These are phyloP conservation scores for Nepenthes mirabilis DNA, from an alignment of 148 eudicot genomes.

Conservation along the genomic window DNA sequence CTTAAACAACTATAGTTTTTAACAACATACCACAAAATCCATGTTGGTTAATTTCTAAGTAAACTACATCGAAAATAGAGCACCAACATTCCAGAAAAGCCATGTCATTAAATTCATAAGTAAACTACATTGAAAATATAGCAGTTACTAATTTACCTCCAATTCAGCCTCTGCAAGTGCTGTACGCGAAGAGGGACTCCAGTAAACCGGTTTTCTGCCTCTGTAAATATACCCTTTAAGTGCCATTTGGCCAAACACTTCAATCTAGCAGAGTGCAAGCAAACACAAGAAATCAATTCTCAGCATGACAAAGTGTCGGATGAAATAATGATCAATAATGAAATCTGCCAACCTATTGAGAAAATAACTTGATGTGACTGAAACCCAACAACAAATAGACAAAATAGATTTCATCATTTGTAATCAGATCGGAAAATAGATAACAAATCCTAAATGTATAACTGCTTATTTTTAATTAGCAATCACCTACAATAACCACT, in stretches of 20 bases:
- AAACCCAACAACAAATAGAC: neutral
- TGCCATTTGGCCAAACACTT: conserved; percentile 93
- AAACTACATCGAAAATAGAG: too few relatives aligned
- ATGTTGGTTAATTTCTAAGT: too few relatives aligned
- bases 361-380: conserved; percentile 2
- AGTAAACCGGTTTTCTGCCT: conserved; percentile 97
- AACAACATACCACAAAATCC: too few relatives aligned
- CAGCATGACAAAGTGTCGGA: neutral
- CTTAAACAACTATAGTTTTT: too few relatives aligned
- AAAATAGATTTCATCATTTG: too few relatives aligned
- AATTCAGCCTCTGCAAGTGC: conserved; percentile 98
- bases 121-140: neutral
- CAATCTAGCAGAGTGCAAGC: conserved; percentile 36
- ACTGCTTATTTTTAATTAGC: too few relatives aligned
- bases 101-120: neutral
- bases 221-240: conserved; percentile 82
- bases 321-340: neutral
- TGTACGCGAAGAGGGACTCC: conserved; percentile 98
- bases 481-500: too few relatives aligned
- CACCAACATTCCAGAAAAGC: conserved; percentile 1
- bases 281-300: conserved; percentile 3
- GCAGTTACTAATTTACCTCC: conserved; percentile 32
- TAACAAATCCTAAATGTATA: too few relatives aligned
- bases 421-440: too few relatives aligned
- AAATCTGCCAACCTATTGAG: neutral